Base-by-base conservation (phyloP, 768 basidiomycete genomes). In the Leccinum uliginosum region DNA sequence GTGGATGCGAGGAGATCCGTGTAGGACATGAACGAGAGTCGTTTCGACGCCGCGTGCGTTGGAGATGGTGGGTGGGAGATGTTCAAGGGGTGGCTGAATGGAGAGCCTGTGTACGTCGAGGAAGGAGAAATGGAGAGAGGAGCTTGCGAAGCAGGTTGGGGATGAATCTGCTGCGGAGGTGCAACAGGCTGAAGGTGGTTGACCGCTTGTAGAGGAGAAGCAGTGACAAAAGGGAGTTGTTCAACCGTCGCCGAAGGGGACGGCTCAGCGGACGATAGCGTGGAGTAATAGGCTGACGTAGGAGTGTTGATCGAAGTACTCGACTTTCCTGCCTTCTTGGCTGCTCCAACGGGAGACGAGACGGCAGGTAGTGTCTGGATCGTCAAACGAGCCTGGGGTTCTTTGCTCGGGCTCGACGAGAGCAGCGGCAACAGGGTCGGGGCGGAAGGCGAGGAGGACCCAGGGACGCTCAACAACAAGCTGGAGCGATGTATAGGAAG, bases 11-110 rank as follows among this genome's bases (percentile, higher is more conserved):
- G 82, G 3, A 95, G 80, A 70, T 95, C 93, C 26, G 86, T 82
- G 71, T 94, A 94, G 4, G 91, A 89, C 73, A 95, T 82, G 78
- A 94, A 96, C 0, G 91, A 93, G 11, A 93, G 82, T 2, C 91
- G 86, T 63, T 93, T 91, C 27, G 76, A 75, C 78, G 70, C 61
- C 2, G 10, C 61, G 52, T 79, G 75, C 1, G 78, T 75, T 6
- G 84, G 80, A 11, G 82, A 82, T 19, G 81, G 76, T 9, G 77
- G 75, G 32, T 67, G 69, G 40, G 68, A 67, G 46, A 68, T 51
- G 30, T 62, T 65, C 55, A 66, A 56, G 32, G 65, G 63, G 23
- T 58, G 57, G 10, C 30, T 43, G 44, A 53, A 73, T 2, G 71
- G 70, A 2, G 70, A 71, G 2, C 67, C 64, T 0, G 69, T 62